Evolutionary conservation across 495 filamentous ascomycete genomes (phyloP), one percentile per base, ranked within the genome.

Genomic region (Talaromyces ruber): DNA sequence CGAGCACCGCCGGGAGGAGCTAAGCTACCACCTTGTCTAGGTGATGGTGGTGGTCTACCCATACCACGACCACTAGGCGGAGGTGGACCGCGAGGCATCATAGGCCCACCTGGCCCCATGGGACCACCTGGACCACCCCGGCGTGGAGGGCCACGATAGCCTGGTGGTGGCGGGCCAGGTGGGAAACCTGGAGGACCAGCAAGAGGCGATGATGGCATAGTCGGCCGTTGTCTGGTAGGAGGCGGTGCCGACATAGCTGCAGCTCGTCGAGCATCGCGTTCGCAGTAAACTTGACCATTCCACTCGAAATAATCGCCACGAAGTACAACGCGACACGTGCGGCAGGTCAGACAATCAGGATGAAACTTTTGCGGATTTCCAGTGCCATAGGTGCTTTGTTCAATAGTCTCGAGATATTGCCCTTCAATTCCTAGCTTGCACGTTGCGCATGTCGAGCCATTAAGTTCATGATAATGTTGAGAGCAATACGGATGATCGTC

Each of bases 391-490:
- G 66, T 66, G 3, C 66, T 71, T 9, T 64, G 68, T 57, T 76
- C 76, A 3, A 75, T 67, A 12, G 92, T 96, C 68, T 96, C 92
- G n/a, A 98, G 82, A 68, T 95, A 98, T 64, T 93, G 85, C 2
- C 94, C 94, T 69, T 98, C 94, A 66, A 98, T 98, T 11, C 94
- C 94, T 16, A 72, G 74, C 66, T 90, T 83, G 70, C 94, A 98
- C 39, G 81, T 82, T 1, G 81, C 80, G 69, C 94, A 98, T 0
- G 97, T 71, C 22, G 90, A 93, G 45, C 86, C 85, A 69, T 98
- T 98, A 39, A 93, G 82, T 70, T 89, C 82, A 73, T 98, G 94
- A 69, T 98, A 98, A 72, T 98, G 92, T 34, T 87, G 86, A 32
- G 89, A 87, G 76, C 94, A 98, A 77, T 90, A 97, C 3, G 94